Percentiles rank a stretch among this genome's conserved stretches.
These are phyloP conservation scores for Hymenotorrendiella dingleyae DNA, from an alignment of 2,329 filamentous ascomycete species.

Conservation along the genomic window DNA sequence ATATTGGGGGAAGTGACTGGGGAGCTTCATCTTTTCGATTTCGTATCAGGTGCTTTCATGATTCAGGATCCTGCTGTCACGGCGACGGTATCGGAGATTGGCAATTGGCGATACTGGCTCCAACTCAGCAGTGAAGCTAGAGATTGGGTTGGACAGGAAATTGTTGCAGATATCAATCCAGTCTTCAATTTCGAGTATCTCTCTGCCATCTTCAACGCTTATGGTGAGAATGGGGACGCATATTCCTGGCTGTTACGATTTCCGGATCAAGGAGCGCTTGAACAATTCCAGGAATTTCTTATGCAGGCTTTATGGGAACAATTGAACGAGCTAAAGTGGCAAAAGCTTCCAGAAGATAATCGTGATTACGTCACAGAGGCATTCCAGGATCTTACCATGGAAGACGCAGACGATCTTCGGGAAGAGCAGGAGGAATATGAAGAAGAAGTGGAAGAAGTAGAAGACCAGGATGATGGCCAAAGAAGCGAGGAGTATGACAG, in stretches of 20 bases:
- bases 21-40: conserved; percentile 92
- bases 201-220: conserved; percentile 99
- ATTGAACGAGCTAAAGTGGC: conserved; percentile 89
- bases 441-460: conserved; percentile 51
- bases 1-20: conserved; percentile 69
- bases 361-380: conserved; percentile 92
- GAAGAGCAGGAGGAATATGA: conserved; percentile 51
- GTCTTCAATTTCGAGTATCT: conserved; percentile 98
- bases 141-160: conserved; percentile 80
- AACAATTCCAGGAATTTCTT: conserved; percentile 85
- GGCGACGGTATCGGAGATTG: conserved; percentile 76
- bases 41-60: conserved; percentile 78
- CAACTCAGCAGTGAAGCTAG: conserved; percentile 71
- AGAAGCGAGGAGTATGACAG: conserved; percentile 68
- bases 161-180: conserved; percentile 89
- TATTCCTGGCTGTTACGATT: conserved; percentile 96
- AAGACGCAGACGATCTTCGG: conserved; percentile 59
- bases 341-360: conserved; percentile 85
- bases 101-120: conserved; percentile 87
- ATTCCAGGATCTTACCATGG: conserved; percentile 90
- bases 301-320: conserved; percentile 98
- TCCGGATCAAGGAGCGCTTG: conserved; percentile 72
- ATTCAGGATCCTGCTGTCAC: conserved; percentile 69
- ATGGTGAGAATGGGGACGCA: conserved; percentile 77
- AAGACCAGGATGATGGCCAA: conserved; percentile 56